Evolutionary conservation across 495 filamentous ascomycete species (phyloP), one percentile per base, ranked within the genome.

Genomic region (Neurospora sp.): DNA sequence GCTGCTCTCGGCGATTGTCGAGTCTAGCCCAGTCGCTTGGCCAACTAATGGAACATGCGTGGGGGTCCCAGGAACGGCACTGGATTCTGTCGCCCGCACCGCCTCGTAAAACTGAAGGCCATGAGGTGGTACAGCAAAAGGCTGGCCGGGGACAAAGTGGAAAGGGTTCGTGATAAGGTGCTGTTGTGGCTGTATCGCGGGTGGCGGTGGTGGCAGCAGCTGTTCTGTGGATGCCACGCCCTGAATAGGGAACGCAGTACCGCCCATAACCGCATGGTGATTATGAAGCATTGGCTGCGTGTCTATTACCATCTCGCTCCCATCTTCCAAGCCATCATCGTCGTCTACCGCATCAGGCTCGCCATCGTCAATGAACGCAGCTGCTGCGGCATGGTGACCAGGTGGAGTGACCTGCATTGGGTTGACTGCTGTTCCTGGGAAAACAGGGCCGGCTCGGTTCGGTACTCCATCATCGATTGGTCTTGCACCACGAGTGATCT

Each of bases 251-350:
- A 38, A 41, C 39, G 22, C 53, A 61, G 27, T 35, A 31, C 53
- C 53, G 14, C 39, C 71, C 11, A 70, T 69, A 16, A 41, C 73
- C 11, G 22, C 22, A 37, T 38, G 39, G 9, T 70, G 68, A 41
- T 65, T 42, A 27, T 61, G 53, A 6, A 76, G 74, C 20, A 78
- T 35, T 39, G 77, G 77, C 41, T 78, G 77, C n/a, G 76, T 71
- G 61, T 84, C 82, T 12, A 83, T 77, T 31, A 81, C 78, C 76
- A 84, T 80, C 48, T 85, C 83, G 69, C 76, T 81, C 35, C 81
- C 83, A 70, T 85, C 82, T 53, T 82, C 83, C 70, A 83, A 73
- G 5, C 75, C 82, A 59, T 85, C 81, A 39, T 83, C 81, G 35
- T 85, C 83, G 22, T 84, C 83, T 18, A 80, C 76, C 9, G 74